phyloP scores from a whole-genome alignment of 441 rosid genomes.

The Raphanus hybrid region DNA sequence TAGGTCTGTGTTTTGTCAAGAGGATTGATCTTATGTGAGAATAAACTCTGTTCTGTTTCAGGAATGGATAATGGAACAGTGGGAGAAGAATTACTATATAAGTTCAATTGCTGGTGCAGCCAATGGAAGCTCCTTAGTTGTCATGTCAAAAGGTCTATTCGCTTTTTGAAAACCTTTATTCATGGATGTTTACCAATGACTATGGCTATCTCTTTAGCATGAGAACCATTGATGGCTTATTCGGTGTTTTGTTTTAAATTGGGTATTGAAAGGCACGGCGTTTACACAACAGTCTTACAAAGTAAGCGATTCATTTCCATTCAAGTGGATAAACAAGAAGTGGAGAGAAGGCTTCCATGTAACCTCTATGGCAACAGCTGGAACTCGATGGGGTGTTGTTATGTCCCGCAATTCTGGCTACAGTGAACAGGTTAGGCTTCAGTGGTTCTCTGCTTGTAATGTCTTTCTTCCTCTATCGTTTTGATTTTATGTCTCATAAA shows the following conservation, averaged over 20 bases:
- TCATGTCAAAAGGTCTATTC: slow-evolving; percentile 98
- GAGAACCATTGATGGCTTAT: neutral
- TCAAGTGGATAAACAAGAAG: slow-evolving; percentile 99
- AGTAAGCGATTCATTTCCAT: slow-evolving; percentile 97
- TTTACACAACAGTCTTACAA: slow-evolving; percentile 98
- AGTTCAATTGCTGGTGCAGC: slow-evolving; percentile 93
- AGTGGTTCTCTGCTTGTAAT: slow-evolving; percentile 6
- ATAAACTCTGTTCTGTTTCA: slow-evolving; percentile 39
- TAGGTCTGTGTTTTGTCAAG: slow-evolving; percentile 2
- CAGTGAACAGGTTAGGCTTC: slow-evolving; percentile 80
- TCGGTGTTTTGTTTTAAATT: neutral
- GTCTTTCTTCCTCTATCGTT: neutral
- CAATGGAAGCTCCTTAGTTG: slow-evolving; percentile 96
- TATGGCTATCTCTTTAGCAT: neutral
- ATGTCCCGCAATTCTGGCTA: slow-evolving; percentile 99
- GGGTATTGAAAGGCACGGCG: slow-evolving; percentile 71
- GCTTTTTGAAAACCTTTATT: neutral
- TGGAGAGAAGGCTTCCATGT: slow-evolving; percentile 99
- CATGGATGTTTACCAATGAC: neutral
- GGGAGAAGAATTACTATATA: slow-evolving; percentile 83
- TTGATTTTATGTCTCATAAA: neutral
- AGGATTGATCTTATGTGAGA: slow-evolving; percentile 5
- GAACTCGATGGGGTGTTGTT: slow-evolving; percentile 97
- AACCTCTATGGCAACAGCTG: slow-evolving; percentile 99
- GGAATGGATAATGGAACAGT: slow-evolving; percentile 63